Evolutionary conservation across 495 filamentous ascomycete species (phyloP).

Genomic region (Tuber umbilicatum): DNA sequence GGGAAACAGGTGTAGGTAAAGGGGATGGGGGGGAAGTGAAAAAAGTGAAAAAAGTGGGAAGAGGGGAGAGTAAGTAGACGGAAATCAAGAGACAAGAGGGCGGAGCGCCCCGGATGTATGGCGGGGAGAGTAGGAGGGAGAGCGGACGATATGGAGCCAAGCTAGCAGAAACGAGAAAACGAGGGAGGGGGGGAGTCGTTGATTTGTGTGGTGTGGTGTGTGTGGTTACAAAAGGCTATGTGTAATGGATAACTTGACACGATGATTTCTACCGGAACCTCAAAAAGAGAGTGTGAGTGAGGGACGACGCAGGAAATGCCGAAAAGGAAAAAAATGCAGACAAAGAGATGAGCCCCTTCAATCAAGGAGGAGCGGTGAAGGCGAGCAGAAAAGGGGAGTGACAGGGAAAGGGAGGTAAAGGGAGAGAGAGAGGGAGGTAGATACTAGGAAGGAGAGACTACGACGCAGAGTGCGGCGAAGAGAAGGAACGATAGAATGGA

Average conservation of each 20-base stretch:
- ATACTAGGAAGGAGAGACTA: neutral
- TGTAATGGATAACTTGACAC: neutral
- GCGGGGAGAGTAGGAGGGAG: slow-evolving; percentile 1
- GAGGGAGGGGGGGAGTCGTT: neutral
- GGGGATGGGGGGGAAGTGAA: neutral
- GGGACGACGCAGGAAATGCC: neutral
- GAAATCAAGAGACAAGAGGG: neutral
- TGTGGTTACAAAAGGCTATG: slow-evolving; percentile 1
- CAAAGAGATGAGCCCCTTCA: neutral
- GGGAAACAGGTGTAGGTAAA: neutral
- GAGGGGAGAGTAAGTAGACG: slow-evolving; percentile 2
- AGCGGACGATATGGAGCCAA: neutral
- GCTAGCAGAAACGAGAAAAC: slow-evolving; percentile 5
- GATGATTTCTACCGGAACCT: neutral
- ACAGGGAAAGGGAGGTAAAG: no score
- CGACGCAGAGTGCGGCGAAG: neutral
- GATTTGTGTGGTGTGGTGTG: slow-evolving; percentile 2
- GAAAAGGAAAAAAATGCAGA: neutral
- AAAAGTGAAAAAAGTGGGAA: neutral
- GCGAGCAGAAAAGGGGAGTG: neutral
- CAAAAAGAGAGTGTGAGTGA: neutral
- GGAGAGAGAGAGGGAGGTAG: neutral
- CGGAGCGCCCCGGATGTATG: slow-evolving; percentile 2
- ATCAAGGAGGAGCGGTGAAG: neutral
- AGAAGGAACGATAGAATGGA: neutral